Conservation (phyloP, 1,284 basidiomycete genomes). For the Rugosomyces carneus region DNA sequence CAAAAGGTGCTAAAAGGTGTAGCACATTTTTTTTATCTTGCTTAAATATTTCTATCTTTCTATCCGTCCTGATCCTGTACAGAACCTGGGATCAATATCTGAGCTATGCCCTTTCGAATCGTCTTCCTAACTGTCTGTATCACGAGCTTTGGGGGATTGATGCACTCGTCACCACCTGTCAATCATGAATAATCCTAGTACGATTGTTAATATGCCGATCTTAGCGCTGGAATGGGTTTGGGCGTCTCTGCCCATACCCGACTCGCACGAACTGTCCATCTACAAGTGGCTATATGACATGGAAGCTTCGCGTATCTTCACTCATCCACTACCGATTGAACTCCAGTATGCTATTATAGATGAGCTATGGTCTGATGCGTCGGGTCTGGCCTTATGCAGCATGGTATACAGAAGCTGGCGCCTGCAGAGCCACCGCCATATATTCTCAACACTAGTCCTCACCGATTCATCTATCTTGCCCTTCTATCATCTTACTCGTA, state of each 20-base stretch:
- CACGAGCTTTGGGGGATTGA: background rate
- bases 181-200: constrained; percentile 3
- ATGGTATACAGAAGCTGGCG: constrained; percentile 19
- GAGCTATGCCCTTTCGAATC: too few relatives aligned
- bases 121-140: too few relatives aligned
- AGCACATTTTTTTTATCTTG: too few relatives aligned
- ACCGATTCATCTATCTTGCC: constrained; percentile 9
- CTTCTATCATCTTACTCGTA: constrained; percentile 12
- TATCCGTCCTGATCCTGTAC: too few relatives aligned
- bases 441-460: constrained; percentile 14
- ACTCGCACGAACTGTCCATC: background rate
- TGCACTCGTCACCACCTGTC: background rate
- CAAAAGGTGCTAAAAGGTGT: too few relatives aligned
- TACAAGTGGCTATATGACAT: background rate
- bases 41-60: too few relatives aligned
- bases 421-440: constrained; percentile 12
- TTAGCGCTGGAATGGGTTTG: background rate
- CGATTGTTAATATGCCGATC: constrained; percentile 8
- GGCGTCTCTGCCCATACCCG: background rate
- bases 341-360: constrained; percentile 18
- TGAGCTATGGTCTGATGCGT: constrained; percentile 7
- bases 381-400: constrained; percentile 10
- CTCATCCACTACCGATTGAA: constrained; percentile 15
- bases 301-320: background rate
- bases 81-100: too few relatives aligned